Evolutionary conservation across 106 monocot species (phyloP), one percentile per base, ranked within the genome.

Genomic region (Triglochin maritima): DNA sequence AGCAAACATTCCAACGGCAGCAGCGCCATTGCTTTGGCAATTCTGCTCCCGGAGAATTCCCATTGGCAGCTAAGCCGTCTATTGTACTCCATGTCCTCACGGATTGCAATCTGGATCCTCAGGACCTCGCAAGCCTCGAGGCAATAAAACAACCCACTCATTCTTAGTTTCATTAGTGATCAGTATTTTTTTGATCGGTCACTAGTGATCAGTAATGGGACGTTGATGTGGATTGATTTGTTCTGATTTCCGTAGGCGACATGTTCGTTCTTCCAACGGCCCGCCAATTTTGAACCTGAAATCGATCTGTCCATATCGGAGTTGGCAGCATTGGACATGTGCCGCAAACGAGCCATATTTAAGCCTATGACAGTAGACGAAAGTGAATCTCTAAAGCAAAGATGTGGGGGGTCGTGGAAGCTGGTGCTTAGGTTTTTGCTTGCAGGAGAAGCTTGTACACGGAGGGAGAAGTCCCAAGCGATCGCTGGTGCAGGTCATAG

Each of bases 401-500:
- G 72, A 7, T 92, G 98, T 59, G 98, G 98, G 0, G 98, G 89
- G 11, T 83, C 85, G 9, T 99, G 98, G 98, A 99, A 99, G 68
- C 77, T 92, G 2, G 92, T 89, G n/a, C 79, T 99, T 70, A 88
- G 92, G 80, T 99, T 79, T 59, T 71, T 99, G 60, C 66, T 92
- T 54, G 98, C 89, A 11, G 98, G 98, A 5, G 98, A 99, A 55
- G 80, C 80, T 7, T 98, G 91, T 49, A 70, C 77, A 50, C 73
- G 92, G 17, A 78, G 92, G 56, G 98, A 98, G 70, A 96, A 86
- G 70, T 86, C 84, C 49, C 98, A 86, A 81, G 92, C 89, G 0
- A 79, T 99, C 63, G 92, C 98, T 3, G 98, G 98, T 1, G 84
- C 98, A 14, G 84, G 98, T 11, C 98, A 99, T 73, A 99, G 98